Conservation (phyloP, 2,329 filamentous ascomycete genomes). For the Pestalotiopsis sp. region DNA sequence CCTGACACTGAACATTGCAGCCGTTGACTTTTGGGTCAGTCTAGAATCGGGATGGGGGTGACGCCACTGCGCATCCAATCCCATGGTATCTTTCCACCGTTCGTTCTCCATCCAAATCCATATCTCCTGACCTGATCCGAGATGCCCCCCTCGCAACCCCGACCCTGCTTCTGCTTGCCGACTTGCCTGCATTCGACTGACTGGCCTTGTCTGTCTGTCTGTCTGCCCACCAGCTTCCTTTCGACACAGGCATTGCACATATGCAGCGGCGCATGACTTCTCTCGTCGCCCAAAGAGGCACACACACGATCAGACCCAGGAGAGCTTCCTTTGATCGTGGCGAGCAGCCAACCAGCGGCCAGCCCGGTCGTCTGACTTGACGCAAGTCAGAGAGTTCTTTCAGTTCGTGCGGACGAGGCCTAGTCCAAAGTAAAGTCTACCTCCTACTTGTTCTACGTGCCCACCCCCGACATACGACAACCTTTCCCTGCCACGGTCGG, state of each 20-base stretch:
- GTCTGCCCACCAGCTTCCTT: too few relatives aligned
- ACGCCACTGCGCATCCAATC: background rate
- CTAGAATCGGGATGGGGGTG: background rate
- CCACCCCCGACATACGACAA: background rate
- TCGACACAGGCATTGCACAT: too few relatives aligned
- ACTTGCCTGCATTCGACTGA: background rate
- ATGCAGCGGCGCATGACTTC: too few relatives aligned
- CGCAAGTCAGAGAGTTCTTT: background rate
- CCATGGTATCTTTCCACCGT: background rate
- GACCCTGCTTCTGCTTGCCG: background rate
- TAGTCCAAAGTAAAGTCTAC: background rate
- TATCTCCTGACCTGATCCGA: background rate
- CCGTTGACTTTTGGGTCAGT: background rate
- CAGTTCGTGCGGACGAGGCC: background rate
- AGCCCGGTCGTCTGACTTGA: background rate
- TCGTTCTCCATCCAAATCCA: background rate
- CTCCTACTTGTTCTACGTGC: background rate
- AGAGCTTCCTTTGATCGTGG: background rate
- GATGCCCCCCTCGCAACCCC: background rate
- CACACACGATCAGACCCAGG: background rate
- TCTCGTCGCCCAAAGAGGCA: background rate
- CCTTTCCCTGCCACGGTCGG: background rate
- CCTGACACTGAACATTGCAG: background rate
- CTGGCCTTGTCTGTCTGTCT: too few relatives aligned
- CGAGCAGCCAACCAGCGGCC: background rate